Conservation (phyloP, 768 basidiomycete genomes). For the Thelephora ganbajun region DNA sequence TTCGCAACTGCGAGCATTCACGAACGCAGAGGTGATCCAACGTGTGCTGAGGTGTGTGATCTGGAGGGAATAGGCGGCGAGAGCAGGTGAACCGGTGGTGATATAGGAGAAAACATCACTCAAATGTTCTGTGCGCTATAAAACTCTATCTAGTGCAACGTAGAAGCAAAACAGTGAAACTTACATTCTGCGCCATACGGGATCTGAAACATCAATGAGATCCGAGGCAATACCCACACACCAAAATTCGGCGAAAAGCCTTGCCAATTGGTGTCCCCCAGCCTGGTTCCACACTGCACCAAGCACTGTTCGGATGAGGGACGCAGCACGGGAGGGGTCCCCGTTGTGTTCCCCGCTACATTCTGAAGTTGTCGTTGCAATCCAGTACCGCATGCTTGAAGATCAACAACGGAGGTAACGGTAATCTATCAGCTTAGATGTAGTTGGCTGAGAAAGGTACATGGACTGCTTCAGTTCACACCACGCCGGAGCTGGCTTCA, state of each 20-base stretch:
- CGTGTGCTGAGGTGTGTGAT: neutral
- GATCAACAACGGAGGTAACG: no score
- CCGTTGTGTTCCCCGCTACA: no score
- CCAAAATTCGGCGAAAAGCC: neutral
- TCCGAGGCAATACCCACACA: neutral
- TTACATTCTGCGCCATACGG: neutral
- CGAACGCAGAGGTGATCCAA: neutral
- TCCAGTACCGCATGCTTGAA: no score
- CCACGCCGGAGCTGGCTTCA: no score
- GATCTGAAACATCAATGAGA: neutral
- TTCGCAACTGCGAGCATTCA: no score
- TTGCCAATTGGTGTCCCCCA: neutral
- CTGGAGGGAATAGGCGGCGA: neutral
- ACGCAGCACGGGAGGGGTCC: neutral
- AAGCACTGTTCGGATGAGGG: neutral
- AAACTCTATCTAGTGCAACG: neutral
- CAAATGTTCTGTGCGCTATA: neutral
- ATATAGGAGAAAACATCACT: neutral
- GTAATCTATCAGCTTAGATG: no score
- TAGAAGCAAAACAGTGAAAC: neutral
- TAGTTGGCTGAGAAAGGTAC: no score
- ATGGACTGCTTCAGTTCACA: no score
- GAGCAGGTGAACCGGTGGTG: neutral
- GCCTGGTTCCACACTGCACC: neutral
- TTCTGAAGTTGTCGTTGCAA: no score